Percentiles rank a stretch among this genome's conserved stretches.
Evolutionary conservation across 2,329 filamentous ascomycete genomes (phyloP).

Genomic region (Coniochaeta pulveracea): DNA sequence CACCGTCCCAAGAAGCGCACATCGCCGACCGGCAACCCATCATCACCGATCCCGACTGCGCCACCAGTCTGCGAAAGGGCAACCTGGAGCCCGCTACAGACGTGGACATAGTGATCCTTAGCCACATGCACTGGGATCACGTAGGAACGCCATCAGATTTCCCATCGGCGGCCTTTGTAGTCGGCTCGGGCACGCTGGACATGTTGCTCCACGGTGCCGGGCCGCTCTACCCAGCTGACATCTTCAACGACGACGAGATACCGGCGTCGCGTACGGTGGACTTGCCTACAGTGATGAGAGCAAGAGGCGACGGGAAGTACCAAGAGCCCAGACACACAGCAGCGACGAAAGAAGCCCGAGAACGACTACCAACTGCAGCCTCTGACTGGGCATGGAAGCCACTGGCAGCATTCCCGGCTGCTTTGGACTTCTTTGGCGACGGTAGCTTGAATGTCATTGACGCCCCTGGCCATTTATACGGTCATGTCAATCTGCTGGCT

Average conservation of each 20-base stretch:
- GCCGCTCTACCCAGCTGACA: conserved; percentile 15
- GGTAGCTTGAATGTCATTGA: conserved; percentile 33
- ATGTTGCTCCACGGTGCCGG: conserved; percentile 23
- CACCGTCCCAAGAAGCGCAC: conserved; percentile 29
- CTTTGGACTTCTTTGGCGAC: conserved; percentile 34
- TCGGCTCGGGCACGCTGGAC: conserved; percentile 33
- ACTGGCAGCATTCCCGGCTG: conserved; percentile 28
- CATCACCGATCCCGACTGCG: conserved; percentile 29
- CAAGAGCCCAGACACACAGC: conserved; percentile 11
- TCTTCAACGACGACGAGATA: conserved; percentile 19
- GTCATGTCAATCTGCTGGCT: conserved; percentile 37
- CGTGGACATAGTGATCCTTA: conserved; percentile 27
- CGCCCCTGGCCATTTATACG: conserved; percentile 36
- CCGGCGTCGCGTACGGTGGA: conserved; percentile 24
- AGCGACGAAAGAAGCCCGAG: conserved; percentile 5
- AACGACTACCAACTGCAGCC: conserved; percentile 12
- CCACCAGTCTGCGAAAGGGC: conserved; percentile 20
- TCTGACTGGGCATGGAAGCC: conserved; percentile 24
- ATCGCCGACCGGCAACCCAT: conserved; percentile 31
- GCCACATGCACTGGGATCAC: conserved; percentile 48
- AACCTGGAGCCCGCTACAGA: conserved; percentile 8
- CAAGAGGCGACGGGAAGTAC: conserved; percentile 3
- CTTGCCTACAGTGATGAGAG: conserved; percentile 20
- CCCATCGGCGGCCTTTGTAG: conserved; percentile 30
- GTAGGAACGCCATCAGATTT: conserved; percentile 44